These are phyloP conservation scores for Discostella stelligeroides DNA, from an alignment of 108 stramenopile species.

Conservation along the genomic window DNA sequence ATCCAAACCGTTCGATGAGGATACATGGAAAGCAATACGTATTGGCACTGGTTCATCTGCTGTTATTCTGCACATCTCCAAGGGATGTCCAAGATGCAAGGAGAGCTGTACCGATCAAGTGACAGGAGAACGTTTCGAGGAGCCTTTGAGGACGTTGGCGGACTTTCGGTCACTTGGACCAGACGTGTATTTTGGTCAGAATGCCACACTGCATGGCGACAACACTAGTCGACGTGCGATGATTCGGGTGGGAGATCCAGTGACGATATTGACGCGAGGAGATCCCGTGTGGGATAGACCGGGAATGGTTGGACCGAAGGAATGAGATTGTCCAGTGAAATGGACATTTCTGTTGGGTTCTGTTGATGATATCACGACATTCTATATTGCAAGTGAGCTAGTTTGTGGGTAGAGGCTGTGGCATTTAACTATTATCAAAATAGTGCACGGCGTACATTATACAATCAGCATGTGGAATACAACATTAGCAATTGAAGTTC, in stretches of 20 bases:
- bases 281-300: constrained; percentile 61
- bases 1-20: constrained; percentile 80
- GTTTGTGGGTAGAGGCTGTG: no score
- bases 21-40: constrained; percentile 81
- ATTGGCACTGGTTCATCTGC: constrained; percentile 57
- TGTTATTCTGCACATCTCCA: constrained; percentile 68
- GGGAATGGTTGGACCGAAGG: no score
- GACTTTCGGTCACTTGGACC: constrained; percentile 69
- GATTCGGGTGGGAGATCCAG: constrained; percentile 50
- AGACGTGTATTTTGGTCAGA: constrained; percentile 87
- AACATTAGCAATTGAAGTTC: no score
- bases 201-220: constrained; percentile 57
- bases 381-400: no score
- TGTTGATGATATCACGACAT: no score
- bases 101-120: constrained; percentile 85
- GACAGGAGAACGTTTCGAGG: constrained; percentile 63
- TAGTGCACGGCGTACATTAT: no score
- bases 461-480: no score
- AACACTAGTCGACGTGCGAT: constrained; percentile 11
- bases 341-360: no score
- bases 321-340: no score
- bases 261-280: constrained; percentile 49
- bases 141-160: constrained; percentile 71
- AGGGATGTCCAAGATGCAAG: constrained; percentile 88
- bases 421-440: no score